Percentiles rank a stretch among this genome's conserved stretches.
These are phyloP conservation scores for Ganoderma resinaceum DNA, from an alignment of 1,284 basidiomycete species.

Conservation along the genomic window DNA sequence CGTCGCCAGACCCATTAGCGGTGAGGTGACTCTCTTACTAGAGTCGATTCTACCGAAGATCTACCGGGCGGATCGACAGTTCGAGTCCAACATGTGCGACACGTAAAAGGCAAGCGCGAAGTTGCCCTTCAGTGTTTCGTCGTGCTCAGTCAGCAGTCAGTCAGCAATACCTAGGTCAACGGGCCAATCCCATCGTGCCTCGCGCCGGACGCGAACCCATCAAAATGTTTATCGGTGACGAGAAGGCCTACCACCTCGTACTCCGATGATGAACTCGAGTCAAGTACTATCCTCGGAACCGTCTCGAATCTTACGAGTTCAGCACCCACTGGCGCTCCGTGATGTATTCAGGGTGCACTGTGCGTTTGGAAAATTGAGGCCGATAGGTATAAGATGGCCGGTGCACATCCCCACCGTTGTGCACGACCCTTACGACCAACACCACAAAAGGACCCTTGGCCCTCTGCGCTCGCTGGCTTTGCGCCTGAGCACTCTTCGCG, in stretches of 20 bases:
- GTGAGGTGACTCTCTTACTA: not conserved
- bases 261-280: not conserved
- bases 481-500: not conserved
- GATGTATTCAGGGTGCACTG: not conserved
- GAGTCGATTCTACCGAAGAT: not conserved
- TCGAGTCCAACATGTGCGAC: not conserved
- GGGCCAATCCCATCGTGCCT: slow-evolving; percentile 1
- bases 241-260: not conserved
- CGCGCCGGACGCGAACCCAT: not conserved
- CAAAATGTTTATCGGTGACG: not conserved
- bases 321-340: slow-evolving; percentile 2
- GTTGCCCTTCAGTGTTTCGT: not conserved
- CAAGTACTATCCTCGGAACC: not conserved
- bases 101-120: slow-evolving; percentile 9
- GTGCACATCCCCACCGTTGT: not conserved
- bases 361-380: not conserved
- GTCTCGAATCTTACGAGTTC: not conserved
- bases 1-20: not conserved
- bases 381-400: slow-evolving; percentile 1
- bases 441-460: slow-evolving; percentile 3
- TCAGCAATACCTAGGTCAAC: not conserved
- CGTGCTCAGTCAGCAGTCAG: slow-evolving; percentile 2
- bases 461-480: slow-evolving; percentile 3
- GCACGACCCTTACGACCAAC: slow-evolving; percentile 11
- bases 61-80: slow-evolving; percentile 3